Conservation (phyloP, 345 rosid species). For the Nasturtium officinale region DNA sequence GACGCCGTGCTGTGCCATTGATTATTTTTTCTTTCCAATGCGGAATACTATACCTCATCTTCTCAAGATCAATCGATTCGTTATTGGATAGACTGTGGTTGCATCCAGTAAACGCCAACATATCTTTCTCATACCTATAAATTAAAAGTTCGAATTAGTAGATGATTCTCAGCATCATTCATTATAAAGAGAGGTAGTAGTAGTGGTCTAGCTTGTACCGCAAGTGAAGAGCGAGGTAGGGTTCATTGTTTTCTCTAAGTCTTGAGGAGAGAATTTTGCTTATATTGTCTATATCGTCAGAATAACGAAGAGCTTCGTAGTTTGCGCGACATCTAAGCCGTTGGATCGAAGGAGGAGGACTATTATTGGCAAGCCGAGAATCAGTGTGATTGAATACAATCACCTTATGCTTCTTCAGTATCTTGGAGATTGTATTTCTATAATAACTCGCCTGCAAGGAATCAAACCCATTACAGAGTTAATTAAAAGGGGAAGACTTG, state of each 20-base stretch:
- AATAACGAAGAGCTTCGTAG: constrained; percentile 63
- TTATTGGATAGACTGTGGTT: constrained; percentile 58
- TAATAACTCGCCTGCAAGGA: constrained; percentile 58
- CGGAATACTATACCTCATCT: constrained; percentile 48
- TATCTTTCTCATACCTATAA: constrained; percentile 78
- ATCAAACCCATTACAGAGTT: constrained; percentile 27
- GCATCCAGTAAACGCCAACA: constrained; percentile 82
- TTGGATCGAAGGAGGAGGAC: constrained; percentile 56
- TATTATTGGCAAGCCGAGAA: constrained; percentile 71
- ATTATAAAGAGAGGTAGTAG: not conserved
- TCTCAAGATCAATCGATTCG: constrained; percentile 51
- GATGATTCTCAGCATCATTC: not conserved
- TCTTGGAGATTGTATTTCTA: constrained; percentile 43
- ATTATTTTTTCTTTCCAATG: constrained; percentile 74
- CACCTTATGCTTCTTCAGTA: constrained; percentile 55
- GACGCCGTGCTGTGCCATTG: constrained; percentile 48
- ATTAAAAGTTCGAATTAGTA: not conserved
- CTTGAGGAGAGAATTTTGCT: constrained; percentile 54
- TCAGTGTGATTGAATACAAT: constrained; percentile 61
- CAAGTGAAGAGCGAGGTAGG: constrained; percentile 69
- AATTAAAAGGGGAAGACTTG: not conserved
- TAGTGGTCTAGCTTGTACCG: constrained; percentile 44
- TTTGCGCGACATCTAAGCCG: constrained; percentile 70
- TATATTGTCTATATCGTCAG: constrained; percentile 50
- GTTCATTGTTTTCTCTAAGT: constrained; percentile 47